Evolutionary conservation across 2,329 filamentous ascomycete genomes (phyloP).

Genomic region (Alternaria novae-zelandiae): DNA sequence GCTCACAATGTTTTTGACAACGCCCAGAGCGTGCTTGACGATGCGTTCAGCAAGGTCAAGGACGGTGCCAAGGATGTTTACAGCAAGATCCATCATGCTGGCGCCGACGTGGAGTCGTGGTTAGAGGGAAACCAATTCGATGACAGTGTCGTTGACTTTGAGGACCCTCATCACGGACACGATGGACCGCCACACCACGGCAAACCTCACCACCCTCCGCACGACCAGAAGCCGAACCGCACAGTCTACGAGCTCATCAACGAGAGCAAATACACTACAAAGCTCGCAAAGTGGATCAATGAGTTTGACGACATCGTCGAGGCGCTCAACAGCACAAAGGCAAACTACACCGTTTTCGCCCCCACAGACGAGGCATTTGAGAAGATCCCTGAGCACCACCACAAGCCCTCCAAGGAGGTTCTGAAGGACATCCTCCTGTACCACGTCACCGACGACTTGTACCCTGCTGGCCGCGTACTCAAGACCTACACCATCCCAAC

Average conservation of each 20-base stretch:
- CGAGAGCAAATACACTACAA: conserved; percentile 76
- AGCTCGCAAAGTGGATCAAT: conserved; percentile 76
- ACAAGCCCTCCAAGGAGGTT: conserved; percentile 72
- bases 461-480: conserved; percentile 70
- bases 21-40: conserved; percentile 51
- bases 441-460: conserved; percentile 73
- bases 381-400: conserved; percentile 61
- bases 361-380: conserved; percentile 80
- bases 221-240: conserved; percentile 61
- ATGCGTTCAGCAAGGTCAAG: conserved; percentile 51
- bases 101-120: conserved; percentile 58
- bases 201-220: conserved; percentile 45
- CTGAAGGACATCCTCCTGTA: conserved; percentile 75
- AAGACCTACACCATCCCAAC: conserved; percentile 77
- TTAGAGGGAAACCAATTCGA: conserved; percentile 47
- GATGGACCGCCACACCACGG: conserved; percentile 43
- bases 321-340: conserved; percentile 73
- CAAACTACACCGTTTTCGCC: conserved; percentile 82
- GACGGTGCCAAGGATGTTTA: conserved; percentile 47
- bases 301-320: conserved; percentile 74
- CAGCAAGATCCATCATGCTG: conserved; percentile 52
- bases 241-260: conserved; percentile 83
- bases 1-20: conserved; percentile 33
- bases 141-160: conserved; percentile 44
- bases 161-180: conserved; percentile 38